Evolutionary conservation across 139 green algal species (phyloP).

Genomic region (Penium margaritaceum): DNA sequence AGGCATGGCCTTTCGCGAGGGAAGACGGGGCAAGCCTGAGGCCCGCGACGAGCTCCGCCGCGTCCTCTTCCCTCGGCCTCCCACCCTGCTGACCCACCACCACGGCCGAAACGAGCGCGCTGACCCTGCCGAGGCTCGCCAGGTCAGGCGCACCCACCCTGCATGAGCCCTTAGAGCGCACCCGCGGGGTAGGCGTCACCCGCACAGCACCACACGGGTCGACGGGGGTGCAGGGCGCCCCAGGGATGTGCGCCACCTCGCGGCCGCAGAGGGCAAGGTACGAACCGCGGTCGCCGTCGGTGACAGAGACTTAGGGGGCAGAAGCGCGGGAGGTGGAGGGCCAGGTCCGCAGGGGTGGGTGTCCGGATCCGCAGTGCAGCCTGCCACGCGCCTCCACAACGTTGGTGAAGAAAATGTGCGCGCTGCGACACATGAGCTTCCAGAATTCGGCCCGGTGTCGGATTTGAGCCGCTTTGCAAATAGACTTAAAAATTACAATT

Average conservation of each 20-base stretch:
- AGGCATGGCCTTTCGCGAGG: no score
- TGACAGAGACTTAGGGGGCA: slow-evolving; percentile 69
- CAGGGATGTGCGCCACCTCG: slow-evolving; percentile 14
- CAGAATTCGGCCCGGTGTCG: no score
- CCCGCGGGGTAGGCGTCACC: slow-evolving; percentile 71
- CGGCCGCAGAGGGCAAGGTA: slow-evolving; percentile 20
- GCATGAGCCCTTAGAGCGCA: slow-evolving; percentile 24
- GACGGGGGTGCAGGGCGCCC: slow-evolving; percentile 51
- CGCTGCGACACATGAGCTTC: slow-evolving; percentile 50
- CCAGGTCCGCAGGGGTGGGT: slow-evolving; percentile 48
- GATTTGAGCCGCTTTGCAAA: no score
- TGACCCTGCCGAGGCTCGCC: not conserved
- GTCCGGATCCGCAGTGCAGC: no score
- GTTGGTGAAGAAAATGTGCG: slow-evolving; percentile 80
- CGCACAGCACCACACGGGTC: slow-evolving; percentile 86
- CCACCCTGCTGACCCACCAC: slow-evolving; percentile 32
- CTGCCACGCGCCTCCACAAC: slow-evolving; percentile 50
- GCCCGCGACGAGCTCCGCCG: slow-evolving; percentile 14
- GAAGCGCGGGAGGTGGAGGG: slow-evolving; percentile 50
- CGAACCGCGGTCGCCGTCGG: slow-evolving; percentile 62
- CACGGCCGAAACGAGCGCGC: slow-evolving; percentile 13
- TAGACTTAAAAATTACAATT: no score
- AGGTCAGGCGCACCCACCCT: slow-evolving; percentile 17
- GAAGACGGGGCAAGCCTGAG: no score
- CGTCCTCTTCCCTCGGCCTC: slow-evolving; percentile 21